Percentiles rank a stretch among this genome's conserved stretches.
These are phyloP conservation scores for Tulasnella sp. DNA, from an alignment of 768 basidiomycete genomes.

Conservation along the genomic window DNA sequence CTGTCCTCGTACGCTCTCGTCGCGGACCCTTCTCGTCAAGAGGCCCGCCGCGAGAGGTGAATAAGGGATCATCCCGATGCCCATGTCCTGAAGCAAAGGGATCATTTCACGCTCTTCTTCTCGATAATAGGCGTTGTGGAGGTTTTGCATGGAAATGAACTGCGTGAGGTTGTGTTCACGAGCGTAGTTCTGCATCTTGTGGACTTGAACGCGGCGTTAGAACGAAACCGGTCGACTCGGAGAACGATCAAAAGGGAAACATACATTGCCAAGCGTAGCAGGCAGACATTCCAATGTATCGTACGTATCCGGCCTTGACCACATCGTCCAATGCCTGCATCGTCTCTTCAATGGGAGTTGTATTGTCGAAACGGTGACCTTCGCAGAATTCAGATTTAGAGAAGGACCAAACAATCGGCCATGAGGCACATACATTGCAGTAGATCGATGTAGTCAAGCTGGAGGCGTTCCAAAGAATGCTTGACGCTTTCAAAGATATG, in stretches of 20 bases:
- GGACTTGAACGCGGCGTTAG: neutral
- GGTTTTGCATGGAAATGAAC: slow-evolving; percentile 23
- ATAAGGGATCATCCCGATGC: slow-evolving; percentile 29
- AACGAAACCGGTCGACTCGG: neutral
- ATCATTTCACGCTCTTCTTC: slow-evolving; percentile 24
- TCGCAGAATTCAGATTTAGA: no score
- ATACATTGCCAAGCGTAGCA: slow-evolving; percentile 15
- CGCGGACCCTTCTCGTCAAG: slow-evolving; percentile 22
- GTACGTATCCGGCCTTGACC: slow-evolving; percentile 10
- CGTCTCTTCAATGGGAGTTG: slow-evolving; percentile 8
- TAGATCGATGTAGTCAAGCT: slow-evolving; percentile 69
- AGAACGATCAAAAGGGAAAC: neutral
- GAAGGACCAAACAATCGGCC: no score
- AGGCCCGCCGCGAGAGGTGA: slow-evolving; percentile 26
- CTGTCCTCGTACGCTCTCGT: neutral
- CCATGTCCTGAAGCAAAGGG: slow-evolving; percentile 17
- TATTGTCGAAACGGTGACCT: slow-evolving; percentile 9
- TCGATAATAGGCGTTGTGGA: slow-evolving; percentile 20
- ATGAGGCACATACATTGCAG: slow-evolving; percentile 51
- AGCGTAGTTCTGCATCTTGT: slow-evolving; percentile 14
- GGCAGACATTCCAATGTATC: slow-evolving; percentile 7
- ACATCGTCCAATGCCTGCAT: slow-evolving; percentile 15
- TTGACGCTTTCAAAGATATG: slow-evolving; percentile 59
- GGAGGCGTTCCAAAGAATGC: slow-evolving; percentile 50
- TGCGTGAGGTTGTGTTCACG: slow-evolving; percentile 2